phyloP scores from a whole-genome alignment of 1,139 yeast species.

The Fermentozyma sake region DNA sequence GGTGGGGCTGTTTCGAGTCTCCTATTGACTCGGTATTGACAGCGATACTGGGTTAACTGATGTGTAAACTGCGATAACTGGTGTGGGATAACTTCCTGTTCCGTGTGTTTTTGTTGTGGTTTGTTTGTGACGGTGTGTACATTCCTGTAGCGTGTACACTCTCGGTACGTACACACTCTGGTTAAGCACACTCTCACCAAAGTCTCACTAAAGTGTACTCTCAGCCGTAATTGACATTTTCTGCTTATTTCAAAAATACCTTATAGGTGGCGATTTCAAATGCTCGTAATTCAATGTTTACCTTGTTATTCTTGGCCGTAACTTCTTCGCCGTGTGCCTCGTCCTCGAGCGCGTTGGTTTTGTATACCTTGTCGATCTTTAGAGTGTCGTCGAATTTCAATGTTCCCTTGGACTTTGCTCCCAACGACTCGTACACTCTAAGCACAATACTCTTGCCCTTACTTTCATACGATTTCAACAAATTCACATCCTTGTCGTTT shows the following conservation, averaged over 20 bases:
- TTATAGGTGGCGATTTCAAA: slow-evolving; percentile 75
- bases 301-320: slow-evolving; percentile 22
- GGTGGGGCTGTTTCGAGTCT: no score
- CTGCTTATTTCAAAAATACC: slow-evolving; percentile 30
- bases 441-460: slow-evolving; percentile 54
- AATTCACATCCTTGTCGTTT: slow-evolving; percentile 61
- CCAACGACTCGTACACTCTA: slow-evolving; percentile 81
- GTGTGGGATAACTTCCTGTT: no score
- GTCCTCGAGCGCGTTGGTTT: slow-evolving; percentile 72
- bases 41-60: no score
- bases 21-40: no score
- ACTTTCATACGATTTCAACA: slow-evolving; percentile 11
- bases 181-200: no score
- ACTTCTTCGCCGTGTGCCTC: slow-evolving; percentile 27
- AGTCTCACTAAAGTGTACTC: no score
- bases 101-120: no score
- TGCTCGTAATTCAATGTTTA: slow-evolving; percentile 54
- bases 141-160: no score
- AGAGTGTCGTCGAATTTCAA: slow-evolving; percentile 35
- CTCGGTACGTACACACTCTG: no score
- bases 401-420: slow-evolving; percentile 62
- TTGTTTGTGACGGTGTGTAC: no score
- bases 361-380: slow-evolving; percentile 46
- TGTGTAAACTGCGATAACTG: no score
- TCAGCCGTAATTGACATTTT: slow-evolving; percentile 1